Base-by-base conservation (phyloP, 345 rosid genomes). In the Eucalyptus fibrosa region DNA sequence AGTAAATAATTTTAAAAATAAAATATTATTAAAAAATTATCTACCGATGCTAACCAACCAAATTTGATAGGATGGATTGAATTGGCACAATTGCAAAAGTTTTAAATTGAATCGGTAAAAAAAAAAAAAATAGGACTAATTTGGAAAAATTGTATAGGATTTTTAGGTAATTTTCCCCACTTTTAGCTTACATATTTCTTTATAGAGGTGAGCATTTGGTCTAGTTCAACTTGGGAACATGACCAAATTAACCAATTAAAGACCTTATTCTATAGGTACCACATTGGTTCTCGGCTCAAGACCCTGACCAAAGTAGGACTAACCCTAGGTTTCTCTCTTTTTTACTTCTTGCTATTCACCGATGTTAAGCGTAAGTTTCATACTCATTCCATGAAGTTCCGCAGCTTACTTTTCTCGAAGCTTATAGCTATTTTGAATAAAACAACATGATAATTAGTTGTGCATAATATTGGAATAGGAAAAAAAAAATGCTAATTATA, bases 31-130 rank as follows among this genome's bases (percentile, higher is more conserved):
- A 53, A 8, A 53, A 53, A 53, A 19, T 4, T 53, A 3, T 53
- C 2, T 2, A 2, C 59, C 26, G 2, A 8, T 1, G 11, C 24
- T 3, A 4, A 53, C 59, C 59, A 1, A 24, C 26, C 26, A 53
- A 53, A 53, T 53, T 53, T 53, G 24, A 53, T 9, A 19, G 10
- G 2, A 53, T 53, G 11, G 11, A 53, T 24, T 53, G 24, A 19
- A 53, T 53, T 53, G 16, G 3, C 5, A 53, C 4, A 28, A 60
- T 60, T 26, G 7, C 1, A 28, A 60, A 60, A 60, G 14, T 12
- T 62, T 23, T 28, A 60, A 62, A 28, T 28, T 30, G 26, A 62
- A 62, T 62, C 15, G 2, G 7, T 28, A 30, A 30, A n/a, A 28
- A 62, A 30, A 28, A 30, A 19, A 51, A 51, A 3, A 18, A 1